phyloP scores from a whole-genome alignment of 768 basidiomycete genomes.

The Termitomyces bulborhizus region DNA sequence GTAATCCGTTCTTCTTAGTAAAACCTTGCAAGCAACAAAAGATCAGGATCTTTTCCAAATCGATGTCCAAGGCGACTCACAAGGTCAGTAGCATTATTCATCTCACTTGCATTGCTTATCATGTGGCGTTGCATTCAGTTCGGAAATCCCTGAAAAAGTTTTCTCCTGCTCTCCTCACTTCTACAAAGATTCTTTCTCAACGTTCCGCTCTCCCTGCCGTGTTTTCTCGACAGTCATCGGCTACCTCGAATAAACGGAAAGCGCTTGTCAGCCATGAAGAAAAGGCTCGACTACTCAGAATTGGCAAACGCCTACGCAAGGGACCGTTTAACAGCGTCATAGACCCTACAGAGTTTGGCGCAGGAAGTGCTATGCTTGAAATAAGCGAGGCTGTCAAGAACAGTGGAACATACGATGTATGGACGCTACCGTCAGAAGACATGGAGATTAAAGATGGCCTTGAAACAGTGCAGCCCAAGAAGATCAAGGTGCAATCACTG shows the following conservation, averaged over 20 bases:
- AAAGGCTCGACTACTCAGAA: slow-evolving; percentile 68
- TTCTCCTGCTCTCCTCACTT: slow-evolving; percentile 49
- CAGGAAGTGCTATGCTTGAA: slow-evolving; percentile 59
- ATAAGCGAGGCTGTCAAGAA: slow-evolving; percentile 64
- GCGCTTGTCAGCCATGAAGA: slow-evolving; percentile 51
- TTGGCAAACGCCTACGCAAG: slow-evolving; percentile 64
- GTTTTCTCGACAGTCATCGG: slow-evolving; percentile 43
- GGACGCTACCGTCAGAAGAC: slow-evolving; percentile 33
- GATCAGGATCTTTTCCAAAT: slow-evolving; percentile 76
- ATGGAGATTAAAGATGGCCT: slow-evolving; percentile 30
- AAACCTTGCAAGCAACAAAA: slow-evolving; percentile 56
- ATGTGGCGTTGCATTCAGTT: slow-evolving; percentile 30
- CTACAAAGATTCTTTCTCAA: slow-evolving; percentile 74
- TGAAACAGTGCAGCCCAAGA: slow-evolving; percentile 34
- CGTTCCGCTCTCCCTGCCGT: slow-evolving; percentile 88
- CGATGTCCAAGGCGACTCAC: slow-evolving; percentile 74
- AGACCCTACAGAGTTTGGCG: slow-evolving; percentile 61
- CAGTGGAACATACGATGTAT: slow-evolving; percentile 64
- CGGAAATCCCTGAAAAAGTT: slow-evolving; percentile 53
- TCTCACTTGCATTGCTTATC: neutral
- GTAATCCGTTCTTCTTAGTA: slow-evolving; percentile 29
- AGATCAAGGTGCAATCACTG: slow-evolving; percentile 48
- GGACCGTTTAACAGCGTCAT: slow-evolving; percentile 70
- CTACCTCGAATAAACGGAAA: slow-evolving; percentile 35
- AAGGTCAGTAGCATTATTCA: slow-evolving; percentile 35